phyloP scores from a whole-genome alignment of 148 eudicot species.

The Rhododendron williamsianum region DNA sequence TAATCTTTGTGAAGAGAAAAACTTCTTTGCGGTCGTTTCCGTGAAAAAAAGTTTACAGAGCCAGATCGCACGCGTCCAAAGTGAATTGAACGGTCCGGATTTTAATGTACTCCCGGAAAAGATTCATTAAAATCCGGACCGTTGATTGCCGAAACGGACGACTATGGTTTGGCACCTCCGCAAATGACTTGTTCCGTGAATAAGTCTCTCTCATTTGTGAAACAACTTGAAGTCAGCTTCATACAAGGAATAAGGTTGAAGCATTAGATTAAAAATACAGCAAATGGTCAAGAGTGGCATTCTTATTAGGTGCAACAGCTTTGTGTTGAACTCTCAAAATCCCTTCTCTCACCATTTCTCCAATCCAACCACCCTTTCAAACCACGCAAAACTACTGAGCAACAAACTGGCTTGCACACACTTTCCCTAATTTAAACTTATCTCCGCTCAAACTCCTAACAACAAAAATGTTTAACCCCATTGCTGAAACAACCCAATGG shows the following conservation, averaged over 20 bases:
- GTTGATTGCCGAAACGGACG: no score
- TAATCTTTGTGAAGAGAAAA: no score
- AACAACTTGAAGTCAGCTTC: neutral
- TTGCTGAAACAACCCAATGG: slow-evolving; percentile 2
- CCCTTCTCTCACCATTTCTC: slow-evolving; percentile 12
- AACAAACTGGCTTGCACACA: slow-evolving; percentile 3
- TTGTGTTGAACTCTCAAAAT: slow-evolving; percentile 29
- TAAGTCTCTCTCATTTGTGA: no score
- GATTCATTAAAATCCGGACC: no score
- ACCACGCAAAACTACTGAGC: slow-evolving; percentile 29
- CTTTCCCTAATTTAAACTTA: neutral
- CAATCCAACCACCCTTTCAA: slow-evolving; percentile 31
- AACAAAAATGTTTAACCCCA: neutral
- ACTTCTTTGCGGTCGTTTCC: no score
- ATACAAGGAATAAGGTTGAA: neutral
- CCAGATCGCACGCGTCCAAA: no score
- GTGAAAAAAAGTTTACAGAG: no score
- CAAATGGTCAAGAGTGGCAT: slow-evolving; percentile 17
- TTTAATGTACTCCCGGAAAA: no score
- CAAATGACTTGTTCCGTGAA: no score
- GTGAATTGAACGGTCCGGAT: no score
- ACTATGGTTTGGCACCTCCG: no score
- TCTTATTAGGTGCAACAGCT: slow-evolving; percentile 37
- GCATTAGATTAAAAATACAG: neutral
- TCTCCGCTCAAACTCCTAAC: neutral